Evolutionary conservation across 345 rosid species (phyloP), one percentile per base, ranked within the genome.

Genomic region (Conringia planisiliqua): DNA sequence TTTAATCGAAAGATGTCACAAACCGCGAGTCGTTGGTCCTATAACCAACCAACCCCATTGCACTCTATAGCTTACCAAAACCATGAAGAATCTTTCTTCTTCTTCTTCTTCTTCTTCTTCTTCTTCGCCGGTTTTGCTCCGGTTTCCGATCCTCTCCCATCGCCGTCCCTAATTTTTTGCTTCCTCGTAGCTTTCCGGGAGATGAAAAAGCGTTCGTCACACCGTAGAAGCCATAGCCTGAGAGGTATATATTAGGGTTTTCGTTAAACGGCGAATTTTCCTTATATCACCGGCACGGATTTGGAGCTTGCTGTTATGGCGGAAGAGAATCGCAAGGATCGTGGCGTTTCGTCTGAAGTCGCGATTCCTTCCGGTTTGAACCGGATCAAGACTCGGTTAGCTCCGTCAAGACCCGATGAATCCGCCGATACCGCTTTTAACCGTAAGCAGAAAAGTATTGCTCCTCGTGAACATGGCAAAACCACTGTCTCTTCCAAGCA

Each of bases 331-430:
- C 82, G 80, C 0, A 80, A 58, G 72, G 77, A 68, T 57, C 62
- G 47, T 14, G 74, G 70, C 9, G 66, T 60, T 16, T 77, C 85
- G 3, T 68, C 86, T 65, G 79, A 78, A 61, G 75, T 76, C n/a
- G 82, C 80, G 72, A 85, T 90, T 82, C 96, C 93, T 7, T 83
- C 87, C 38, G 93, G 93, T 43, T 73, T 90, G 84, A 88, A 90
- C 79, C 90, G 93, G 84, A 90, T 90, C 81, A 88, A 72, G 80
- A 90, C 93, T 48, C 80, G 86, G 62, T 78, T 74, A 71, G 82
- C 79, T 78, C 36, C 77, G 18, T 35, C 77, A 35, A 84, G 61
- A 68, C 81, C 67, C 26, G 84, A 83, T 11, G 83, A 84, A 26
- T 74, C 79, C 71, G 42, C 65, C 20, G 84, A 76, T 71, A 70